Evolutionary conservation across 1,284 basidiomycete species (phyloP).

Genomic region (Hypsizygus ulmarius): DNA sequence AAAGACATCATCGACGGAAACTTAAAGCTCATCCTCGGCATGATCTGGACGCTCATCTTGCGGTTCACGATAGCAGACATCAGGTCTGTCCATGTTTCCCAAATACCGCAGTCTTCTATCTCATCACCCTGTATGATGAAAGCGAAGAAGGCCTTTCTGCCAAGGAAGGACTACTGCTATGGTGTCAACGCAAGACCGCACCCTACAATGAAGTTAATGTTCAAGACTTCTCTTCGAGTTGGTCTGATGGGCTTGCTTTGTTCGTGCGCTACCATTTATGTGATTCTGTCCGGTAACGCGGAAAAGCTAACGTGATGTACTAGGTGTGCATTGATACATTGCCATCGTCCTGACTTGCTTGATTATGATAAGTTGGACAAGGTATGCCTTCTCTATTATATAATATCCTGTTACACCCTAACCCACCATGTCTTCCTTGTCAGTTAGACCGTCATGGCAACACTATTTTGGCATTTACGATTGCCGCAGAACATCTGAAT

Average conservation of each 20-base stretch:
- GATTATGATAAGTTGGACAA: constrained; percentile 86
- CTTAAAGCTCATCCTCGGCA: constrained; percentile 94
- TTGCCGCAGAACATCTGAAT: constrained; percentile 83
- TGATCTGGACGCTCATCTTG: constrained; percentile 98
- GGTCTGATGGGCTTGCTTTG: constrained; percentile 94
- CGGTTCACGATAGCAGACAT: constrained; percentile 98
- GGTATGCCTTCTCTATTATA: constrained; percentile 35
- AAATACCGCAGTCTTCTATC: constrained; percentile 1
- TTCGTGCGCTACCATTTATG: constrained; percentile 41
- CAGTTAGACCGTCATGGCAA: constrained; percentile 77
- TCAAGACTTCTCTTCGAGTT: constrained; percentile 90
- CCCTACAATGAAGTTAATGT: constrained; percentile 92
- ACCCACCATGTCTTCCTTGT: background rate
- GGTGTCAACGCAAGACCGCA: constrained; percentile 96
- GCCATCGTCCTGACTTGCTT: constrained; percentile 92
- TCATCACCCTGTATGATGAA: constrained; percentile 1
- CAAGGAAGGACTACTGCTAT: constrained; percentile 92
- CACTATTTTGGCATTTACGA: constrained; percentile 81
- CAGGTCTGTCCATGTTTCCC: constrained; percentile 56
- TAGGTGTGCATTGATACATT: constrained; percentile 95
- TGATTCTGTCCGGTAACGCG: background rate
- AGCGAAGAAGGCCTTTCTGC: constrained; percentile 97
- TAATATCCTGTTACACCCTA: constrained; percentile 6
- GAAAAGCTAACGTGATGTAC: constrained; percentile 9
- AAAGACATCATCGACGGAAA: constrained; percentile 97